Conservation (phyloP, 805 yeast genomes). For the Yamadazyma scolyti region DNA sequence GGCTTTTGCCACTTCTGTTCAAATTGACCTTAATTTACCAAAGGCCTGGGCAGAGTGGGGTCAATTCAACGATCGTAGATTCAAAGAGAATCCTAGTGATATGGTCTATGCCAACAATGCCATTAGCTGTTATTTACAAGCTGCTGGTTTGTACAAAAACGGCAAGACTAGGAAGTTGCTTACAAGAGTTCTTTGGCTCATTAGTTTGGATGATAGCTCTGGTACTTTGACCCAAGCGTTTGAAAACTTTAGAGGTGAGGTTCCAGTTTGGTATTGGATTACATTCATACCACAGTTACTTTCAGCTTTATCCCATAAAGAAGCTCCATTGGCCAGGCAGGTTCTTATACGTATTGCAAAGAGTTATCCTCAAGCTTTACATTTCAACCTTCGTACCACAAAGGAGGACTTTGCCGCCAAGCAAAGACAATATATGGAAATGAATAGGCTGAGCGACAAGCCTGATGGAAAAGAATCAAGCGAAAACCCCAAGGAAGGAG, state of each 20-base stretch:
- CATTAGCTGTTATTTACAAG: slow-evolving; percentile 91
- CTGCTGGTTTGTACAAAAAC: slow-evolving; percentile 93
- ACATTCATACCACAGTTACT: slow-evolving; percentile 93
- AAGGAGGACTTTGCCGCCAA: slow-evolving; percentile 89
- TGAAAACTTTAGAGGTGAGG: slow-evolving; percentile 90
- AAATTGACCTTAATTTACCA: slow-evolving; percentile 87
- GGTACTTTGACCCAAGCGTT: slow-evolving; percentile 84
- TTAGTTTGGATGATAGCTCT: slow-evolving; percentile 81
- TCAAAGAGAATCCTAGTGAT: slow-evolving; percentile 79
- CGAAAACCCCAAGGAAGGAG: slow-evolving; percentile 1
- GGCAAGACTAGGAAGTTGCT: slow-evolving; percentile 84
- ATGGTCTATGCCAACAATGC: slow-evolving; percentile 89
- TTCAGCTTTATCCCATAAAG: slow-evolving; percentile 85
- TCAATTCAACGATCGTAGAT: slow-evolving; percentile 81
- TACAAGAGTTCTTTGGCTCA: slow-evolving; percentile 89
- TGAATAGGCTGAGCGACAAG: slow-evolving; percentile 19
- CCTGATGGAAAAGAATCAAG: slow-evolving; percentile 5
- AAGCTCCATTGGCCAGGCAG: slow-evolving; percentile 84
- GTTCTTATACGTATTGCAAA: slow-evolving; percentile 90
- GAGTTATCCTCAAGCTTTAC: slow-evolving; percentile 95
- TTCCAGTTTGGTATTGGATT: slow-evolving; percentile 99
- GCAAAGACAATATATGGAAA: slow-evolving; percentile 64
- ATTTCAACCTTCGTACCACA: slow-evolving; percentile 92
- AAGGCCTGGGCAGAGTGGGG: slow-evolving; percentile 99
- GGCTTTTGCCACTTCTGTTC: slow-evolving; percentile 97